Conservation (phyloP, 805 yeast genomes). For the Ogataea zsoltii region DNA sequence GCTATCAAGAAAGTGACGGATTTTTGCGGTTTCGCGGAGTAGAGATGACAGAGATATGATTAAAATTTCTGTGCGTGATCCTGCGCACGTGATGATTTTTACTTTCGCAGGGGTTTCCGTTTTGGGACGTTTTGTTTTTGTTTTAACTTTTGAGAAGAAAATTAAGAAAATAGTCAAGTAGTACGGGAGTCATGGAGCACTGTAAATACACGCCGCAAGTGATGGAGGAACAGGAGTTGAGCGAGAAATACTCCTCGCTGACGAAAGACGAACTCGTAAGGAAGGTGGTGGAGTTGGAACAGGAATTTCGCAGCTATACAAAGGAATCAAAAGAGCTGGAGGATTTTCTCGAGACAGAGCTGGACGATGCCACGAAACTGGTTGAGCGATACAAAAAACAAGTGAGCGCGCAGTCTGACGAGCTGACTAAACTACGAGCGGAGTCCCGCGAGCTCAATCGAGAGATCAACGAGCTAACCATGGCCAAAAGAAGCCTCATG, state of each 20-base stretch:
- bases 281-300: slow-evolving; percentile 21
- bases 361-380: slow-evolving; percentile 10
- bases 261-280: slow-evolving; percentile 15
- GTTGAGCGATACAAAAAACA: slow-evolving; percentile 4
- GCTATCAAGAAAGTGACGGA: no score
- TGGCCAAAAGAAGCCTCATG: neutral
- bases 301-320: slow-evolving; percentile 23
- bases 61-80: no score
- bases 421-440: neutral
- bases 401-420: slow-evolving; percentile 1
- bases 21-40: no score
- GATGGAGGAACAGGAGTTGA: slow-evolving; percentile 3
- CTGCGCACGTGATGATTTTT: no score
- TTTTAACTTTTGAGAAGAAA: neutral
- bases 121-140: slow-evolving; percentile 3
- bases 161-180: no score
- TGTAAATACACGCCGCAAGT: no score
- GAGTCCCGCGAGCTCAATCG: slow-evolving; percentile 10
- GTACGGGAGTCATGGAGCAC: no score
- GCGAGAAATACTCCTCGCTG: slow-evolving; percentile 8
- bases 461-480: slow-evolving; percentile 10
- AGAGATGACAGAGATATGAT: no score
- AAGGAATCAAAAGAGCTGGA: slow-evolving; percentile 28
- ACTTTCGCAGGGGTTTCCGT: no score
- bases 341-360: slow-evolving; percentile 26